phyloP scores from a whole-genome alignment of 768 basidiomycete genomes.

The Asterophora parasitica region DNA sequence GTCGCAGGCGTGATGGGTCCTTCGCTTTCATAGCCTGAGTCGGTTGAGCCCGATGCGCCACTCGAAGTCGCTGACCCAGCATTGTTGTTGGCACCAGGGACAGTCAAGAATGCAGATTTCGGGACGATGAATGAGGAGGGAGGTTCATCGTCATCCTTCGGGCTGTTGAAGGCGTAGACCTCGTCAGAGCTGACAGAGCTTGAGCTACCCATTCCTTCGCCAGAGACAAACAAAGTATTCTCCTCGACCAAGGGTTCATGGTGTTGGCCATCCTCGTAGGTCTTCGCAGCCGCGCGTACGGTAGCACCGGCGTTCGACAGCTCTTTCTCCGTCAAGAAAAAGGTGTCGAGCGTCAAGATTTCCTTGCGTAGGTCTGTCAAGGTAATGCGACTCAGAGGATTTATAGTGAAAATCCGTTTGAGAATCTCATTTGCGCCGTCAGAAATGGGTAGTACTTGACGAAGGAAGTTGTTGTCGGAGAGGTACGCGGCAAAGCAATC shows the following conservation, averaged over 20 bases:
- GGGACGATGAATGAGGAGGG: conserved; percentile 7
- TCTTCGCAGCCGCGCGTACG: conserved; percentile 17
- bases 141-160: conserved; percentile 24
- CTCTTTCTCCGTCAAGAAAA: conserved; percentile 55
- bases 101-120: conserved; percentile 9
- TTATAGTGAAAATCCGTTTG: conserved; percentile 65
- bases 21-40: conserved; percentile 33
- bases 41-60: conserved; percentile 21
- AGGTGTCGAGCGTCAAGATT: conserved; percentile 51
- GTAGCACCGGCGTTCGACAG: conserved; percentile 25
- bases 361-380: conserved; percentile 54
- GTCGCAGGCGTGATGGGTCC: conserved; percentile 48
- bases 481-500: conserved; percentile 64
- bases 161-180: conserved; percentile 31
- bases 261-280: conserved; percentile 7
- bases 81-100: conserved; percentile 10
- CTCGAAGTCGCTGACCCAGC: conserved; percentile 11
- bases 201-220: conserved; percentile 17
- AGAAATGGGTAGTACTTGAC: conserved; percentile 70
- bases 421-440: conserved; percentile 58
- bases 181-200: conserved; percentile 30
- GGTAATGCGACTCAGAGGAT: conserved; percentile 58
- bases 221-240: conserved; percentile 1
- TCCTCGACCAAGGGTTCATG: conserved; percentile 5
- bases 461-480: conserved; percentile 58